Base-by-base conservation (phyloP, 176 grass and related monocot species). In the Musa schizocarpa region DNA sequence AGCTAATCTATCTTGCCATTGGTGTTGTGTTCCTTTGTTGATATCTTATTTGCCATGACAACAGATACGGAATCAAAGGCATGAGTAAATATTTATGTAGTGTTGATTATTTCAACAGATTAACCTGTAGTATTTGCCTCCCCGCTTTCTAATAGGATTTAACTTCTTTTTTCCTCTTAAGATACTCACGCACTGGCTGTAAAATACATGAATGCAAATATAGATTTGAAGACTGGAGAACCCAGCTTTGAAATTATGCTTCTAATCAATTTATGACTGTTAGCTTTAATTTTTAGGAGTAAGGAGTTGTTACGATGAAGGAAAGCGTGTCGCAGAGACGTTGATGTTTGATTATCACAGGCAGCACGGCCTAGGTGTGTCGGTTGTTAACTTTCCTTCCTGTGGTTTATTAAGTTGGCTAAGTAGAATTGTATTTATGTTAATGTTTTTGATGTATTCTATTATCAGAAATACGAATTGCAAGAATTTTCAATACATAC, bases 331-430 rank as follows among this genome's bases (percentile, higher is more conserved):
- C 9, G 96, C 96, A 9, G 96, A 99, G 87, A 99, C 96, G 0
- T 82, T 99, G 72, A 99, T 99, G 96, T 99, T 99, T 70, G 96
- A 99, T 83, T 99, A 99, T 67, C 96, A 99, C 83, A 99, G 91
- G 79, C 96, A 99, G 83, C 96, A 99, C 65, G 96, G 96, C 86
- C 77, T 99, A 79, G 96, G 96, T 97, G 86, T 81, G 71, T 55
- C n/a, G 78, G 82, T n/a, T 29, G 48, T 62, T 62, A 62, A 62
- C 20, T 14, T n/a, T 62, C 21, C 17, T 62, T 62, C 21, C 57
- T n/a, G 20, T 62, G 57, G 34, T 43, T 43, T 43, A 43, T 43
- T 43, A 43, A 43, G 34, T 43, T 43, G 34, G 34, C 34, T 5
- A 43, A 43, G 34, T 43, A 43, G 34, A 43, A 43, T 43, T 43